Evolutionary conservation across 768 basidiomycete species (phyloP).

Genomic region (Fomitopsis serialis): DNA sequence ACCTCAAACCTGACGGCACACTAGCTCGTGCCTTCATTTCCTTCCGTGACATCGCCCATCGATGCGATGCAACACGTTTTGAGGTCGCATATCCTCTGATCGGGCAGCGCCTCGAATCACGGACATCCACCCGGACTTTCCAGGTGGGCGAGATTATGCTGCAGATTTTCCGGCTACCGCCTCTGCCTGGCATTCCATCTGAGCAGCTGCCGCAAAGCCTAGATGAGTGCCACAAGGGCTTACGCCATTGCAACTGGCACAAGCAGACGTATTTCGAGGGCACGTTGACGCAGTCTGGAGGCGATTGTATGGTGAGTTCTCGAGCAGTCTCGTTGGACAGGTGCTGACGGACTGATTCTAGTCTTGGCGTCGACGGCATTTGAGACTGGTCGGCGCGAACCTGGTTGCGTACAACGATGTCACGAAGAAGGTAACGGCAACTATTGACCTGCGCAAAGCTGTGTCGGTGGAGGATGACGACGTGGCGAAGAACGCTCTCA

Average conservation of each 20-base stretch:
- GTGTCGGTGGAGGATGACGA: slow-evolving; percentile 71
- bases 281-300: slow-evolving; percentile 86
- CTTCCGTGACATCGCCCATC: slow-evolving; percentile 80
- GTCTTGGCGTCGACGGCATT: slow-evolving; percentile 80
- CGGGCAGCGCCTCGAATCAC: slow-evolving; percentile 60
- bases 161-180: slow-evolving; percentile 87
- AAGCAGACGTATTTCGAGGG: slow-evolving; percentile 94
- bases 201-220: slow-evolving; percentile 85
- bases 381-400: slow-evolving; percentile 81
- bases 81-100: slow-evolving; percentile 82
- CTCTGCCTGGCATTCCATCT: slow-evolving; percentile 74
- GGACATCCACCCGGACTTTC: slow-evolving; percentile 52
- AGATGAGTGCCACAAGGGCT: slow-evolving; percentile 86
- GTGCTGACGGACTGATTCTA: slow-evolving; percentile 23
- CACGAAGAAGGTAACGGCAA: slow-evolving; percentile 83
- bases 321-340: no score
- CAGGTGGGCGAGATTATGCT: slow-evolving; percentile 86
- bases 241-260: slow-evolving; percentile 90
- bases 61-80: slow-evolving; percentile 81
- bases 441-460: slow-evolving; percentile 88
- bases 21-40: slow-evolving; percentile 84
- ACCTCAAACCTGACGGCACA: slow-evolving; percentile 81
- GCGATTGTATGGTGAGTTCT: slow-evolving; percentile 76
- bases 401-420: slow-evolving; percentile 90
- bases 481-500: slow-evolving; percentile 38